Percentiles rank a stretch among this genome's conserved stretches.
These are phyloP conservation scores for Ceratobasidium sp. DNA, from an alignment of 1,284 basidiomycete genomes.

Conservation along the genomic window DNA sequence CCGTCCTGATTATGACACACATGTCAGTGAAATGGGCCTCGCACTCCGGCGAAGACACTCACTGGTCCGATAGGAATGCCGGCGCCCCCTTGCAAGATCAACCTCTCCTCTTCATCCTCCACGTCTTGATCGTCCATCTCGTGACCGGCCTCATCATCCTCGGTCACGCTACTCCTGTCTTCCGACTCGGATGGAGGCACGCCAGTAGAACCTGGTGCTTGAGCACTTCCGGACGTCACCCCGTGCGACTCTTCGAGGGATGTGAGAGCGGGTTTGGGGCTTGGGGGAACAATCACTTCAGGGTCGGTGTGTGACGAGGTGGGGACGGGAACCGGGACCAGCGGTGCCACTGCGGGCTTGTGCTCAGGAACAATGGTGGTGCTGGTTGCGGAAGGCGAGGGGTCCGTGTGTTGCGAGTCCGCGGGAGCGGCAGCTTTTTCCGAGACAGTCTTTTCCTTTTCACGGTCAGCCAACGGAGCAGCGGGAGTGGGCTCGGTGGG, in stretches of 20 bases:
- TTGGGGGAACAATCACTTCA: conserved; percentile 57
- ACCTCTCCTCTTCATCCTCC: conserved; percentile 77
- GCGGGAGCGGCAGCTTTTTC: conserved; percentile 13
- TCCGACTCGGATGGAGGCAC: conserved; percentile 48
- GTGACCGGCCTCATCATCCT: conserved; percentile 59
- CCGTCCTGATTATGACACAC: conserved; percentile 67
- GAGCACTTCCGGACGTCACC: conserved; percentile 71
- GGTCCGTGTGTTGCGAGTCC: not conserved
- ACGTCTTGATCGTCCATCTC: conserved; percentile 59
- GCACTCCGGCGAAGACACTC: conserved; percentile 47
- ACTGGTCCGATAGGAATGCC: conserved; percentile 82
- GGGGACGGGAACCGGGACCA: conserved; percentile 18
- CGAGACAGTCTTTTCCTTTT: conserved; percentile 15
- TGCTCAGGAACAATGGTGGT: conserved; percentile 20
- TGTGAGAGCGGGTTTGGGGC: conserved; percentile 55
- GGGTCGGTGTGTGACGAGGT: conserved; percentile 6
- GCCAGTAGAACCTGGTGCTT: conserved; percentile 71
- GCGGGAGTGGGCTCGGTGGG: not conserved
- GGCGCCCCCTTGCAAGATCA: conserved; percentile 80
- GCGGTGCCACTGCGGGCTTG: conserved; percentile 24
- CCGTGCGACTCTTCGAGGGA: conserved; percentile 64
- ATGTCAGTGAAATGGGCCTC: conserved; percentile 27
- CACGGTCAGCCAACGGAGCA: not conserved
- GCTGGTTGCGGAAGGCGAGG: conserved; percentile 4
- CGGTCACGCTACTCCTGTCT: conserved; percentile 53